A percentile compares a stretch with the other conserved stretches of the same genome.
Conservation (phyloP, 2,329 filamentous ascomycete genomes). For the Ramularia endophylla region DNA sequence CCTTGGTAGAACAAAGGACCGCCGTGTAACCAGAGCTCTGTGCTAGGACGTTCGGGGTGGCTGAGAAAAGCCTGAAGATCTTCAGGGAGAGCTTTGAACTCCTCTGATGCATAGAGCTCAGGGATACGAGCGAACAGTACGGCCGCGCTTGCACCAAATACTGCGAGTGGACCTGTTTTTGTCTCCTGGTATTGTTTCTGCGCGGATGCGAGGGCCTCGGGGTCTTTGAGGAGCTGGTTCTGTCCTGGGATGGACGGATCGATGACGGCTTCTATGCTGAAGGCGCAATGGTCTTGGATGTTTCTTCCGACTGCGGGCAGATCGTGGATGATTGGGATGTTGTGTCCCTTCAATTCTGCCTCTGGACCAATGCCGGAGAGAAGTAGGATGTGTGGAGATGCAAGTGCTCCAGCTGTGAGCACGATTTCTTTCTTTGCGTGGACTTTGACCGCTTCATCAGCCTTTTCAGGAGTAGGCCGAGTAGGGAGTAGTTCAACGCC, state of each 20-base stretch:
- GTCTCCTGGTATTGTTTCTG: slow-evolving; percentile 2
- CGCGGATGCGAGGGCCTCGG: slow-evolving; percentile 4
- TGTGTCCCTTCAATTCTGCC: slow-evolving; percentile 48
- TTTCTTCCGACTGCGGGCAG: slow-evolving; percentile 57
- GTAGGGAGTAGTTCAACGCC: slow-evolving; percentile 5
- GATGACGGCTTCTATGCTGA: slow-evolving; percentile 7
- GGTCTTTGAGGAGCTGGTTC: slow-evolving; percentile 6
- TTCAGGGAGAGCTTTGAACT: neutral
- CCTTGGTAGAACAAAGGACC: slow-evolving; percentile 6
- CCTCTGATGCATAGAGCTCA: neutral
- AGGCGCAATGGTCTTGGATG: slow-evolving; percentile 48
- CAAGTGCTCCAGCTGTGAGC: slow-evolving; percentile 35
- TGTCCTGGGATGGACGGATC: slow-evolving; percentile 5
- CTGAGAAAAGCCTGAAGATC: slow-evolving; percentile 2
- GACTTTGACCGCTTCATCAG: slow-evolving; percentile 7
- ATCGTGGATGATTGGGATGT: slow-evolving; percentile 52
- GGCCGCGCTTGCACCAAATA: slow-evolving; percentile 6
- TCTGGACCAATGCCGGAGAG: slow-evolving; percentile 54
- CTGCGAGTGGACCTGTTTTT: slow-evolving; percentile 4
- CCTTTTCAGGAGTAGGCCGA: no score
- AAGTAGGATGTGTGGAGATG: slow-evolving; percentile 46
- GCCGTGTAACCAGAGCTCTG: slow-evolving; percentile 8
- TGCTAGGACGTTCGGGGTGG: slow-evolving; percentile 3
- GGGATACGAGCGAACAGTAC: slow-evolving; percentile 7
- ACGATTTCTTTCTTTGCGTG: slow-evolving; percentile 36